Evolutionary conservation across 805 yeast genomes (phyloP), one percentile per base, ranked within the genome.

Genomic region (Starmera dryadoides): DNA sequence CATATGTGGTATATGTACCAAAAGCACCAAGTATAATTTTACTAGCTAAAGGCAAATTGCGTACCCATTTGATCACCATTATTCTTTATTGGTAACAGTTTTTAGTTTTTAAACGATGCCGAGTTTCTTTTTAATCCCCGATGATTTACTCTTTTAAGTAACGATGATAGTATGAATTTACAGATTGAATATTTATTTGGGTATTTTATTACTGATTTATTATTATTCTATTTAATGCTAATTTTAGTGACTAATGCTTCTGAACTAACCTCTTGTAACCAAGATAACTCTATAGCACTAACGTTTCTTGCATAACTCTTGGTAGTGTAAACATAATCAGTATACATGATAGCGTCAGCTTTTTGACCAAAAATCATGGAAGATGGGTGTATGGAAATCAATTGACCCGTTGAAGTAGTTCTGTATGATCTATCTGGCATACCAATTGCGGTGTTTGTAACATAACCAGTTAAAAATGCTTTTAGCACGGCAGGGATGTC

Each of bases 401-500:
- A 67, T 58, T 87, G 96, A 20, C 95, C 95, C 2, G 84, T 77
- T 22, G 81, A 66, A 6, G 88, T 81, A 0, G 98, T 88, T 55
- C 94, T 71, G 63, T 81, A 93, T 4, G 96, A 83, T 53, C 97
- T 72, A 59, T 93, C 98, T 0, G 98, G 96, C 78, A 86, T 77
- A 10, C 96, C 95, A 16, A 93, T 76, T 0, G 98, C 98, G 0
- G 96, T 81, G 58, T 91, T 89, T 35, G 81, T 72, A n/a, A 86
- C 73, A 50, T 73, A 91, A 0, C 99, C 98, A 30, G 71, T 68
- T 30, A 93, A 63, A 59, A 93, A 93, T 20, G 95, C 75, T 56
- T 86, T 85, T 40, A 91, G 64, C 8, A 91, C 69, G 3, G 64
- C 52, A 15, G 80, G 71, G 25, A 76, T 69, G 46, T 81, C 81